Percentiles rank a stretch among this genome's conserved stretches.
Conservation (phyloP, 2,329 filamentous ascomycete species). For the Apiospora arundinis region DNA sequence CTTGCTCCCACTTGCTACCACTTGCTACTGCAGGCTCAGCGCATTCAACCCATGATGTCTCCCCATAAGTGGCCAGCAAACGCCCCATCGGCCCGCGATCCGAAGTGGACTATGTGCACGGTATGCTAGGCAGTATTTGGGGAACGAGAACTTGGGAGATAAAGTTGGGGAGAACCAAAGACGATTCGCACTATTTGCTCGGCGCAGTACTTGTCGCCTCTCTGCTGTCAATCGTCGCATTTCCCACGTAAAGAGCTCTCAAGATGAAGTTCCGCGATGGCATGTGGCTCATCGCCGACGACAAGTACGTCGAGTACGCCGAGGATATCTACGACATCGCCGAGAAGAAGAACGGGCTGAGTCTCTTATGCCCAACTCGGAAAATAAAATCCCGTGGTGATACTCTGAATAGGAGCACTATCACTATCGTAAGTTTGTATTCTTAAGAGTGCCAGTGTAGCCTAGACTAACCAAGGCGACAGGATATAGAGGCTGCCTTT, state of each 20-base stretch:
- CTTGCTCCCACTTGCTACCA: too few species aligned
- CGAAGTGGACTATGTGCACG: not conserved
- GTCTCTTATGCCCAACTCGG: constrained; percentile 62
- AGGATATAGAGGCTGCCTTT: constrained; percentile 62
- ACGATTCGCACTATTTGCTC: not conserved
- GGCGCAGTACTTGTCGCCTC: not conserved
- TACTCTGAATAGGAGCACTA: constrained; percentile 60
- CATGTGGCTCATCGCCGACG: constrained; percentile 71
- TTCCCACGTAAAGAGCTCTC: not conserved
- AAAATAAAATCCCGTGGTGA: constrained; percentile 61
- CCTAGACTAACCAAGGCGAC: not conserved
- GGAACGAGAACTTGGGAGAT: not conserved
- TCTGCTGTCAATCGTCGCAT: too few species aligned
- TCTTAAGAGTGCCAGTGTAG: not conserved
- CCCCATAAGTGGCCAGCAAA: constrained; percentile 8
- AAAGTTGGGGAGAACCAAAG: not conserved
- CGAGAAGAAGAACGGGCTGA: constrained; percentile 54
- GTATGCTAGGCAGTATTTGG: not conserved
- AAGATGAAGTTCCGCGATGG: constrained; percentile 68
- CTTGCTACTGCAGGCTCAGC: not conserved
- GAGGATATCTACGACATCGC: constrained; percentile 66
- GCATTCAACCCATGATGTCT: not conserved
- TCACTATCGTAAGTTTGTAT: constrained; percentile 55
- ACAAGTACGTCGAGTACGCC: constrained; percentile 67
- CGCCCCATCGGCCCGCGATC: constrained; percentile 13